Conservation (phyloP, 306 rosid species). For the Rosa persica region DNA sequence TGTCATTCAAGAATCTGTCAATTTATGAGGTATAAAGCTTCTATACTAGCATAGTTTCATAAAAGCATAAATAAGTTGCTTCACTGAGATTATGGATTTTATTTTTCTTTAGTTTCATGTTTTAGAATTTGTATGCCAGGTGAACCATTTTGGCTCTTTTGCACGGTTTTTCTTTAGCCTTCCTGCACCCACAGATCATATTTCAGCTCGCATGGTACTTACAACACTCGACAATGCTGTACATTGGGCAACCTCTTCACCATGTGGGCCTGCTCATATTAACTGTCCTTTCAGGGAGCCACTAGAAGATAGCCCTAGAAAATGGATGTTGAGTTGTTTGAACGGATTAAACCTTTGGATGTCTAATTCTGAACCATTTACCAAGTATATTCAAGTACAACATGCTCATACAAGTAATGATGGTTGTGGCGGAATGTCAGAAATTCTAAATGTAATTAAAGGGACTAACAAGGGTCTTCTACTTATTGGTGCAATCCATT, state of each 20-base stretch:
- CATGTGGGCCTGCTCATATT: constrained; percentile 88
- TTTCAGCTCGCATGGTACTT: constrained; percentile 80
- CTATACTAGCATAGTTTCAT: background rate
- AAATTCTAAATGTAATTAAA: constrained; percentile 51
- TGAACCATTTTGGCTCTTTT: constrained; percentile 90
- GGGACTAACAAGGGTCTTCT: constrained; percentile 63
- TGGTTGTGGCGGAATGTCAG: constrained; percentile 49
- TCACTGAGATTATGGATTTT: constrained; percentile 3
- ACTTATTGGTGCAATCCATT: constrained; percentile 68
- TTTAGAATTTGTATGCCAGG: constrained; percentile 45
- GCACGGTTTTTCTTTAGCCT: constrained; percentile 91
- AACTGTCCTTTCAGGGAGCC: constrained; percentile 95
- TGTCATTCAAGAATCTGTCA: too few species aligned
- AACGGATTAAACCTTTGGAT: constrained; percentile 76
- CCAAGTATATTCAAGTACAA: constrained; percentile 63
- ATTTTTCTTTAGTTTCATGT: background rate
- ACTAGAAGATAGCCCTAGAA: constrained; percentile 66
- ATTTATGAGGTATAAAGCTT: background rate
- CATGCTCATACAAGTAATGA: constrained; percentile 34
- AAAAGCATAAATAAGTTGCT: constrained; percentile 19
- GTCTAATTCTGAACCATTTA: constrained; percentile 72
- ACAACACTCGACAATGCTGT: constrained; percentile 92
- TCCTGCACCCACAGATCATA: constrained; percentile 77
- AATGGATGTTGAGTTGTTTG: constrained; percentile 72
- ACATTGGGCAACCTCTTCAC: constrained; percentile 76